These are phyloP conservation scores for Anthoceros angustus DNA, from an alignment of 225 moss, liverwort and hornwort genomes.

Conservation along the genomic window DNA sequence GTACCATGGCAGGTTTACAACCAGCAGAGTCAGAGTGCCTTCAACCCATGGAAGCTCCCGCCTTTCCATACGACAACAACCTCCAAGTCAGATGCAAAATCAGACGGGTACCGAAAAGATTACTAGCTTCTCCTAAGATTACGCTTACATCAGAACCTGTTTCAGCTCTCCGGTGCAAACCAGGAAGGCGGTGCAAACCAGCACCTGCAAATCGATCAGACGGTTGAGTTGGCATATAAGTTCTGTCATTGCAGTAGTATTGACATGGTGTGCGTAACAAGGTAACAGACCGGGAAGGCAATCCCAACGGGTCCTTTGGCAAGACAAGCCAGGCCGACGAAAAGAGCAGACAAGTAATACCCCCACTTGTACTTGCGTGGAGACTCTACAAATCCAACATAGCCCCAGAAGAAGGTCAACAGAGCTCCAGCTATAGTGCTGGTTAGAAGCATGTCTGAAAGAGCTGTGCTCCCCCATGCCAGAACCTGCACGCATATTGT, in stretches of 20 bases:
- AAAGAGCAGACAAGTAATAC: conserved; percentile 32
- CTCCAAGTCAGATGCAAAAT: neutral
- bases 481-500: conserved; percentile 35
- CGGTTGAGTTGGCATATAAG: neutral
- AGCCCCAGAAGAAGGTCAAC: conserved; percentile 65
- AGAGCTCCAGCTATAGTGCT: conserved; percentile 49
- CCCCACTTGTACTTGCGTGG: conserved; percentile 29
- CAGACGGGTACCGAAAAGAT: neutral
- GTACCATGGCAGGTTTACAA: conserved; percentile 44
- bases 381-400: conserved; percentile 27
- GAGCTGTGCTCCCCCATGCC: conserved; percentile 49
- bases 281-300: conserved; percentile 39
- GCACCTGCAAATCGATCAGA: conserved; percentile 24
- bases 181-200: conserved; percentile 39
- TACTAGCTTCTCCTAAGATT: neutral
- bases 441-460: conserved; percentile 57
- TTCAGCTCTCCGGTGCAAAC: conserved; percentile 35
- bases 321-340: conserved; percentile 46
- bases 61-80: conserved; percentile 9
- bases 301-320: conserved; percentile 46
- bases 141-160: conserved; percentile 36
- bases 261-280: neutral
- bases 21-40: conserved; percentile 18
- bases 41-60: conserved; percentile 37
- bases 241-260: neutral